Evolutionary conservation across 2,329 filamentous ascomycete species (phyloP), one percentile per base, ranked within the genome.

Genomic region (Fusarium compactum): DNA sequence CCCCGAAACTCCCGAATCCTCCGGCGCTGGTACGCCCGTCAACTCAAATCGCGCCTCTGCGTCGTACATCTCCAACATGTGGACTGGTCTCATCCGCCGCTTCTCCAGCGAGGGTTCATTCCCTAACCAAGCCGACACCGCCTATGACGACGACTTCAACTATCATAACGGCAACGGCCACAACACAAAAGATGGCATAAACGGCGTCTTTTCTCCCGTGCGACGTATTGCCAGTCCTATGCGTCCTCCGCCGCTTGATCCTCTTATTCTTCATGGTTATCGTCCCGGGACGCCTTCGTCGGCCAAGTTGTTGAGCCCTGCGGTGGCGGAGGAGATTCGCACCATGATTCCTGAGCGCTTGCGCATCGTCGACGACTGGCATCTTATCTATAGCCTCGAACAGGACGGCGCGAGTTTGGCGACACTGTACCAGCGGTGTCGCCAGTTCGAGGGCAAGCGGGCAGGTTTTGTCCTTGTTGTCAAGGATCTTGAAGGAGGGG

Each of bases 391-490:
- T 82, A 97, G 93, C 71, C 85, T 99, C 38, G 95, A 97, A 76
- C 92, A 97, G 80, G 91, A 99, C 79, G 96, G 96, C 15, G 93
- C 95, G 54, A 96, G 93, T 69, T 82, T 99, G 38, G 87, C 88
- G 12, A 98, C 96, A 0, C 82, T 99, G 30, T 99, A 98, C 78
- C 87, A 94, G 73, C 90, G 92, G 72, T 93, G 91, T 76, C 89
- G 91, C 47, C 83, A 86, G 18, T 92, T 90, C 76, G 83, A 87
- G 47, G 86, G 89, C 15, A 84, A 89, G 65, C 89, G 95, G 62
- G 93, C 93, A 20, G 95, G 95, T 8, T 99, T 97, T 79, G 93
- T 98, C 53, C 86, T 99, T 8, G 93, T 97, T 1, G 89, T 98
- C 22, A 88, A 89, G 74, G 96, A 99, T 79, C 87, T 88, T 11